These are phyloP conservation scores for Boletus huronensis DNA, from an alignment of 768 basidiomycete genomes.

Conservation along the genomic window DNA sequence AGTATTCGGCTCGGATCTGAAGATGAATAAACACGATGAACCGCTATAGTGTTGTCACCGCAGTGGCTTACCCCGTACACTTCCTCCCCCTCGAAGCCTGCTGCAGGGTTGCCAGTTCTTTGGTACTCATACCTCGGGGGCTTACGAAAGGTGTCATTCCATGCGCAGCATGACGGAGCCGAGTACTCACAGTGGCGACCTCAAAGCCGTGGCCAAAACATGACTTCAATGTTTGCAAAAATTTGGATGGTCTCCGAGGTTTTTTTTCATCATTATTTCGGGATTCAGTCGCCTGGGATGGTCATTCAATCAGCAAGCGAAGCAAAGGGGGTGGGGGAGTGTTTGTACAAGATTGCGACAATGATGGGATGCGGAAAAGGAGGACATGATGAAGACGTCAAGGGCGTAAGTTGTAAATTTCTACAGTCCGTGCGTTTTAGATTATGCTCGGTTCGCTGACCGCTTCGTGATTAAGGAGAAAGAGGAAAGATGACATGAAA, in stretches of 20 bases:
- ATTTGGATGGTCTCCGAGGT: conserved; percentile 2
- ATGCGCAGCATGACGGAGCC: not conserved
- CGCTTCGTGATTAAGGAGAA: not conserved
- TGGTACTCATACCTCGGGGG: conserved; percentile 16
- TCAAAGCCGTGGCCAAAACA: conserved; percentile 21
- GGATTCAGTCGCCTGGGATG: conserved; percentile 5
- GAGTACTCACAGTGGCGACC: conserved; percentile 10
- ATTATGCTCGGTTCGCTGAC: not conserved
- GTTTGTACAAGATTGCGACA: conserved; percentile 1
- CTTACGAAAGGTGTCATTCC: conserved; percentile 1
- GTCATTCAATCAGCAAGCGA: not conserved
- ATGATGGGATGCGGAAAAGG: not conserved
- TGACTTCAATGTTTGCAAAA: conserved; percentile 16
- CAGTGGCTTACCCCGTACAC: conserved; percentile 18
- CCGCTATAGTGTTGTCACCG: not conserved
- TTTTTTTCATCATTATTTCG: conserved; percentile 7
- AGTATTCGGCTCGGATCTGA: conserved; percentile 23
- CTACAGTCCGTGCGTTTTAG: not conserved
- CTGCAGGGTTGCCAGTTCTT: conserved; percentile 9
- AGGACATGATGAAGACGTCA: conserved; percentile 9
- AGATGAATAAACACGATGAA: not conserved
- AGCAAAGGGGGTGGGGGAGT: not conserved
- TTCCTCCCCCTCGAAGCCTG: conserved; percentile 17
- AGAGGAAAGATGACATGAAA: not conserved
- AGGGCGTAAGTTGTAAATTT: not conserved